phyloP scores from a whole-genome alignment of 331 rosid genomes.

The Arachis monticola region DNA sequence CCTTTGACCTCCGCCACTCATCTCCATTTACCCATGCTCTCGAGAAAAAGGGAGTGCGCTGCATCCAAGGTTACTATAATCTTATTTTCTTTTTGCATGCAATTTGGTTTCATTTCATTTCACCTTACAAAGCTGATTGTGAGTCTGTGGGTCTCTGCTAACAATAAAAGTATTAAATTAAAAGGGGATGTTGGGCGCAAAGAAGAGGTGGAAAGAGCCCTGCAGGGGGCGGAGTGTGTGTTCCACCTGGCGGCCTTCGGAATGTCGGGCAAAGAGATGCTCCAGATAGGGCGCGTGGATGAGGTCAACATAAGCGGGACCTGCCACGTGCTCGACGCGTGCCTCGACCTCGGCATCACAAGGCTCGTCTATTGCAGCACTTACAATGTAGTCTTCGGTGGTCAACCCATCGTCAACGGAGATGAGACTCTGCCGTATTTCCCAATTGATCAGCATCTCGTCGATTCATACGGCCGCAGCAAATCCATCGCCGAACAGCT shows the following conservation, averaged over 20 bases:
- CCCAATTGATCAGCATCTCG: conserved; percentile 69
- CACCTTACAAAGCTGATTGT: not conserved
- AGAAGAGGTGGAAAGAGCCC: conserved; percentile 70
- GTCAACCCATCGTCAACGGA: conserved; percentile 74
- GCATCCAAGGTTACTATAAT: conserved; percentile 59
- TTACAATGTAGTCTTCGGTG: conserved; percentile 83
- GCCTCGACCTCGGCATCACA: conserved; percentile 61
- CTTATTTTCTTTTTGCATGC: no score
- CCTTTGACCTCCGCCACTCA: conserved; percentile 68
- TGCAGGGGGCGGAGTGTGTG: conserved; percentile 76
- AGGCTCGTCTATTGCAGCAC: conserved; percentile 93
- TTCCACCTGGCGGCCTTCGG: conserved; percentile 92
- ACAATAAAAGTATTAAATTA: no score
- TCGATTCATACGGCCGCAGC: conserved; percentile 80
- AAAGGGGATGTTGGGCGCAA: conserved; percentile 67
- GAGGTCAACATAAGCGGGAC: conserved; percentile 86
- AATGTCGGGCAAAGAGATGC: conserved; percentile 94
- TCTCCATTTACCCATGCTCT: conserved; percentile 68
- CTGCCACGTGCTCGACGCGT: conserved; percentile 74
- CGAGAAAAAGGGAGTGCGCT: conserved; percentile 54
- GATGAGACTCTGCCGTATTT: conserved; percentile 77
- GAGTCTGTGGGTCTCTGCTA: no score
- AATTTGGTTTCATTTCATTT: not conserved
- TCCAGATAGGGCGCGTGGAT: conserved; percentile 79
- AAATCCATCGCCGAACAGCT: conserved; percentile 95